Conservation (phyloP, 2,329 filamentous ascomycete species). For the Arthrobotrys pseudoclavata region DNA sequence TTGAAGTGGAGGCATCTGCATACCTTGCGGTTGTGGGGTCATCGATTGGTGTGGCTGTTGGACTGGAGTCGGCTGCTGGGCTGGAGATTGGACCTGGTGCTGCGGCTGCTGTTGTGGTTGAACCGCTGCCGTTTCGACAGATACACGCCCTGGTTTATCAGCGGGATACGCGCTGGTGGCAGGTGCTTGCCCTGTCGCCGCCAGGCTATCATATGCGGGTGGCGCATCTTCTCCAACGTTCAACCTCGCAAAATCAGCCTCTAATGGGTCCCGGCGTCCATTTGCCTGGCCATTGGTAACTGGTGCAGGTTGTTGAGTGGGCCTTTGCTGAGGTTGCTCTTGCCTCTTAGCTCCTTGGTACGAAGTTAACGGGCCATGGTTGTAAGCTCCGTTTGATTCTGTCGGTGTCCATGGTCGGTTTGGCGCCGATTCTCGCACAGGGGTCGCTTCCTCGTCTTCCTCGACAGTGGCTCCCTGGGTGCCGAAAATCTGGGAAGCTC, state of each 20-base stretch:
- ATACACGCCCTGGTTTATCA: constrained; percentile 28
- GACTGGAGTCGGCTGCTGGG: constrained; percentile 29
- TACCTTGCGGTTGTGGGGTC: constrained; percentile 51
- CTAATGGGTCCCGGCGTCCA: constrained; percentile 55
- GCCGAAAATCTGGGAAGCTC: constrained; percentile 59
- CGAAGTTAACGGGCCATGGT: constrained; percentile 88
- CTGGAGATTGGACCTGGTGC: constrained; percentile 35
- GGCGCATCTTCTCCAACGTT: constrained; percentile 82
- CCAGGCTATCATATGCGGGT: constrained; percentile 90
- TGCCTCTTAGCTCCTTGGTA: constrained; percentile 87
- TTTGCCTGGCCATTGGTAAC: constrained; percentile 3
- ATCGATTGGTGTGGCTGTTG: constrained; percentile 58
- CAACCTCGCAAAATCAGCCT: constrained; percentile 63
- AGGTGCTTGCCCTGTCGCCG: constrained; percentile 52
- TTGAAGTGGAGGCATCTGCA: constrained; percentile 56
- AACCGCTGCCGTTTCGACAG: constrained; percentile 41
- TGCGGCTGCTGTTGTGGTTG: constrained; percentile 38
- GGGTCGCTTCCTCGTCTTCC: constrained; percentile 57
- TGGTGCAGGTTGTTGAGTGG: constrained; percentile 14
- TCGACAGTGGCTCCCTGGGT: constrained; percentile 39
- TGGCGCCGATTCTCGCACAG: constrained; percentile 65
- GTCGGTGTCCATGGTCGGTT: constrained; percentile 91
- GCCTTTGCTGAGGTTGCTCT: constrained; percentile 64
- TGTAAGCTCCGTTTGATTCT: constrained; percentile 85
- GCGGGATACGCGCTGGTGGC: constrained; percentile 44